phyloP scores from a whole-genome alignment of 345 rosid species.

The Eucalyptus marginata region DNA sequence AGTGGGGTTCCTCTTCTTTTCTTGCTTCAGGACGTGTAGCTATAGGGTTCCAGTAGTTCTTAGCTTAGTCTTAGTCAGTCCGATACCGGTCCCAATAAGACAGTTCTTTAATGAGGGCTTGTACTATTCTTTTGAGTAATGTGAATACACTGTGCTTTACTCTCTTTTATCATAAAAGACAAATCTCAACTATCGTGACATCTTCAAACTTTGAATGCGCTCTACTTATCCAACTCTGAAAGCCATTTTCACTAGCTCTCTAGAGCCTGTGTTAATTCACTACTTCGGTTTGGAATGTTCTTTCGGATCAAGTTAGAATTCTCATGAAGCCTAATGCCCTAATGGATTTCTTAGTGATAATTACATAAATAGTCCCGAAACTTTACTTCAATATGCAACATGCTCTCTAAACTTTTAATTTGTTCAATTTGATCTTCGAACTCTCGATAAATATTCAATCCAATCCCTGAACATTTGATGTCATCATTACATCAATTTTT shows the following conservation, averaged over 20 bases:
- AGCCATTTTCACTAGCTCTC: not conserved
- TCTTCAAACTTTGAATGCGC: rapidly evolving
- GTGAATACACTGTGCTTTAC: not conserved
- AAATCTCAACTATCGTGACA: not conserved
- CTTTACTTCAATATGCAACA: too few relatives aligned
- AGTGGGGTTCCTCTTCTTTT: too few relatives aligned
- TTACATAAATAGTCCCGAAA: rapidly evolving
- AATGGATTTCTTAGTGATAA: too few relatives aligned
- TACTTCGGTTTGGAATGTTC: rapidly evolving
- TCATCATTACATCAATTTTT: too few relatives aligned
- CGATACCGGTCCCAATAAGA: too few relatives aligned
- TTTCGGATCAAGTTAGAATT: rapidly evolving
- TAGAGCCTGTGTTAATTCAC: rapidly evolving
- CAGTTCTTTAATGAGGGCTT: not conserved
- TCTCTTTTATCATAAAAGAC: not conserved
- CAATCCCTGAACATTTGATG: too few relatives aligned
- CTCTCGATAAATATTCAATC: too few relatives aligned
- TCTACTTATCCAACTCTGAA: not conserved
- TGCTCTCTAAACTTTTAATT: too few relatives aligned
- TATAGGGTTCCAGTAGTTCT: too few relatives aligned
- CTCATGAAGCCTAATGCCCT: rapidly evolving
- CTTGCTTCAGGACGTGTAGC: too few relatives aligned
- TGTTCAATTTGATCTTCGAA: rapidly evolving
- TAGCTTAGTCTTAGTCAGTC: too few relatives aligned
- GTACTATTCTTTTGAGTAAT: too few relatives aligned